A percentile compares a stretch with the other conserved stretches of the same genome.
phyloP scores from a whole-genome alignment of 306 rosid genomes.

The Trichosanthes cucumerina region DNA sequence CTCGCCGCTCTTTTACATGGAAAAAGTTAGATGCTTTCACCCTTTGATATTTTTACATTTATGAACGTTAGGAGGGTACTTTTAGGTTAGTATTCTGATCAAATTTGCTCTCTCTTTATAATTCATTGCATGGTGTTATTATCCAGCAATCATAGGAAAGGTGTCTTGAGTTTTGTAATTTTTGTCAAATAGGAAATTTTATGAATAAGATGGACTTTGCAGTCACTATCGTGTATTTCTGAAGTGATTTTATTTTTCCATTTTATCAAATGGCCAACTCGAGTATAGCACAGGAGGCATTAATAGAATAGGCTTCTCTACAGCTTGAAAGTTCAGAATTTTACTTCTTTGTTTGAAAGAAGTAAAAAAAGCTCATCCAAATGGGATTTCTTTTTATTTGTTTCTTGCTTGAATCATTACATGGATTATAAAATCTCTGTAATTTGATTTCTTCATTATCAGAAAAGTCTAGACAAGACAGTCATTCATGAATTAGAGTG shows the following conservation, averaged over 20 bases:
- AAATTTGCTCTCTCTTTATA: not conserved
- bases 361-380: not conserved
- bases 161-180: not conserved
- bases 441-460: not conserved
- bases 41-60: not conserved
- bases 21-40: not conserved
- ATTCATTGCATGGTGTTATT: not conserved
- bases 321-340: not conserved
- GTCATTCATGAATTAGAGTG: not conserved
- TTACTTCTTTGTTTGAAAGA: not conserved
- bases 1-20: not conserved
- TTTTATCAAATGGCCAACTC: too few species aligned
- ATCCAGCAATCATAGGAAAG: not conserved
- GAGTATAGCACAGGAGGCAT: not conserved
- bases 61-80: not conserved
- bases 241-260: not conserved
- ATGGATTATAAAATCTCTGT: not conserved
- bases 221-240: not conserved
- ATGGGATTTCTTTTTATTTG: not conserved
- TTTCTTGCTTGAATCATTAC: not conserved
- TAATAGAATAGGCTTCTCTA: not conserved
- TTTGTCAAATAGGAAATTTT: not conserved
- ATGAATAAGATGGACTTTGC: not conserved
- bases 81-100: conserved; percentile 1
- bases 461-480: not conserved